A percentile compares a stretch with the other conserved stretches of the same genome.
These are phyloP conservation scores for Dictyostelium brefeldianum DNA, from an alignment of 78 protist genomes.

Conservation along the genomic window DNA sequence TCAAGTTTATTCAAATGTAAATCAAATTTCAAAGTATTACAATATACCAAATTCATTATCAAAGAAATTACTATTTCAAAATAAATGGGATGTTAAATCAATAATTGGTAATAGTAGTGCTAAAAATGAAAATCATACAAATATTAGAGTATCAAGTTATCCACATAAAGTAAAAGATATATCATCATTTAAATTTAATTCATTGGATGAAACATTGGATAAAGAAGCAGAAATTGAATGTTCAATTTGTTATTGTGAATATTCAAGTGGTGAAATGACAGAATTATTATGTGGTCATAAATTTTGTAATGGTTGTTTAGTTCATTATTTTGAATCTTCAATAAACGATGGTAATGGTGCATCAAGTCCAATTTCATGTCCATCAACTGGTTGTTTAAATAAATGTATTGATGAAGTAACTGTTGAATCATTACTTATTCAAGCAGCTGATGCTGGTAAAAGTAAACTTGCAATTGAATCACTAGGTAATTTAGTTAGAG, in stretches of 20 bases:
- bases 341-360: constrained; percentile 54
- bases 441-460: not conserved
- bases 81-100: not conserved
- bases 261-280: not conserved
- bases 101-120: not conserved
- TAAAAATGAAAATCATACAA: not conserved
- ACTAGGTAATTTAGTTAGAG: not conserved
- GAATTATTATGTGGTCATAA: constrained; percentile 47
- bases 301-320: constrained; percentile 28
- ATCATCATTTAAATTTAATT: not conserved
- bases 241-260: constrained; percentile 54
- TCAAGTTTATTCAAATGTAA: not conserved
- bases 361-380: constrained; percentile 4
- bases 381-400: not conserved
- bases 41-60: constrained; percentile 36
- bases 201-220: not conserved
- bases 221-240: constrained; percentile 4
- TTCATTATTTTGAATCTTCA: not conserved
- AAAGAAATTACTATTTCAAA: not conserved
- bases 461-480: not conserved
- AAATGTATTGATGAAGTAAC: constrained; percentile 31
- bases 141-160: not conserved
- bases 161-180: not conserved
- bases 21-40: not conserved
- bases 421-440: not conserved